Percentiles rank a stretch among this genome's conserved stretches.
phyloP scores from a whole-genome alignment of 495 filamentous ascomycete species.

The Penicillium steckii region DNA sequence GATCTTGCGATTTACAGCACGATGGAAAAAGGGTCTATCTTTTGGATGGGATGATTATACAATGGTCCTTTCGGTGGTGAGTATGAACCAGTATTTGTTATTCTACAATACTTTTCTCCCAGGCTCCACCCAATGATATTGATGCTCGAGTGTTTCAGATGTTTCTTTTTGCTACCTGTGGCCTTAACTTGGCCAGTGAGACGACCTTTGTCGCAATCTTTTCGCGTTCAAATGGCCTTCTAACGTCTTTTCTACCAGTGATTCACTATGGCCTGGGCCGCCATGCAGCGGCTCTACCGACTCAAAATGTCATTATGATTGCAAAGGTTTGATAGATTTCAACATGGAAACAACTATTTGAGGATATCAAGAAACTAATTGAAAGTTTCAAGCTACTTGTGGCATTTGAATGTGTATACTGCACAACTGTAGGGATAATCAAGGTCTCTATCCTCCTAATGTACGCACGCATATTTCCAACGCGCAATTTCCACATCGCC shows the following conservation, averaged over 20 bases:
- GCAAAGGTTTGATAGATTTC: background rate
- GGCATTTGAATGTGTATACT: conserved; percentile 13
- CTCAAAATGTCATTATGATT: conserved; percentile 6
- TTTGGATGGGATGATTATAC: conserved; percentile 10
- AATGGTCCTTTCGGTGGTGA: conserved; percentile 10
- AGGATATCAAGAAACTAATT: background rate
- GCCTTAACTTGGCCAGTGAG: conserved; percentile 7
- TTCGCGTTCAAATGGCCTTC: background rate
- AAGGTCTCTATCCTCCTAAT: conserved; percentile 43
- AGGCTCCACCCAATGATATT: too few relatives aligned
- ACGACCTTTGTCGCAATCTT: background rate
- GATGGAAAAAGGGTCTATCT: conserved; percentile 4
- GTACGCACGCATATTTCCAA: conserved; percentile 44
- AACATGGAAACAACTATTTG: too few relatives aligned
- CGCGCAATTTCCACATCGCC: conserved; percentile 32
- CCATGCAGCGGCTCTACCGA: conserved; percentile 4
- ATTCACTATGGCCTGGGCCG: conserved; percentile 15
- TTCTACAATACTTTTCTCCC: background rate
- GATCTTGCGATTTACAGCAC: conserved; percentile 7
- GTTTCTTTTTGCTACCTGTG: conserved; percentile 3
- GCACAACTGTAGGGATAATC: conserved; percentile 7
- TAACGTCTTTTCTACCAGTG: background rate
- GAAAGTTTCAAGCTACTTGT: conserved; percentile 6
- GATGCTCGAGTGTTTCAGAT: background rate
- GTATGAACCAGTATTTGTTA: background rate